These are phyloP conservation scores for Aspergillus tanneri DNA, from an alignment of 2,329 filamentous ascomycete genomes.

Conservation along the genomic window DNA sequence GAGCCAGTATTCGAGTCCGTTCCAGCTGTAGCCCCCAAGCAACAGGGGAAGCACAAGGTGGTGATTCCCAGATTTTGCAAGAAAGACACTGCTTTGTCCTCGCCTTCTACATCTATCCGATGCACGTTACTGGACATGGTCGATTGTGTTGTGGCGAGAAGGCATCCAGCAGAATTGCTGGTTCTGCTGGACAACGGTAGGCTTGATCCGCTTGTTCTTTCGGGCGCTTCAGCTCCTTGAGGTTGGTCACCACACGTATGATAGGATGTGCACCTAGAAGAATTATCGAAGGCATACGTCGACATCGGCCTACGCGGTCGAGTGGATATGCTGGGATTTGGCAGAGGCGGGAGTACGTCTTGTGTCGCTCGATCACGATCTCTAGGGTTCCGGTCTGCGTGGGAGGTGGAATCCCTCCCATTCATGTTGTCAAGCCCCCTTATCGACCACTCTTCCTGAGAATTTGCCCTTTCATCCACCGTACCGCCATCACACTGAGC, in stretches of 20 bases:
- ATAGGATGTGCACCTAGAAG: neutral
- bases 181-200: neutral
- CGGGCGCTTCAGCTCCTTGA: neutral
- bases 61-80: constrained; percentile 2
- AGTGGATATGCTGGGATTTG: neutral
- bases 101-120: neutral
- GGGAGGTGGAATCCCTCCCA: neutral
- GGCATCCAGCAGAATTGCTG: constrained; percentile 2
- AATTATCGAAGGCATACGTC: neutral
- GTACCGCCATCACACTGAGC: constrained; percentile 17
- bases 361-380: neutral
- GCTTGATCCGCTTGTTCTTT: neutral
- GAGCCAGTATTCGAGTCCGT: constrained; percentile 12
- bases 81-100: neutral
- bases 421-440: neutral
- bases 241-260: neutral
- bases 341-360: neutral
- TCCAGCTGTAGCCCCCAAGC: constrained; percentile 4
- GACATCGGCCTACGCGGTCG: neutral
- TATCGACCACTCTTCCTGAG: neutral
- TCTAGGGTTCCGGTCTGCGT: neutral
- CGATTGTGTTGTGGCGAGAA: constrained; percentile 12
- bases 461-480: neutral
- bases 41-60: constrained; percentile 11
- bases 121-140: constrained; percentile 1